phyloP scores from a whole-genome alignment of 2,329 filamentous ascomycete genomes.

The Microascus cirrosus region DNA sequence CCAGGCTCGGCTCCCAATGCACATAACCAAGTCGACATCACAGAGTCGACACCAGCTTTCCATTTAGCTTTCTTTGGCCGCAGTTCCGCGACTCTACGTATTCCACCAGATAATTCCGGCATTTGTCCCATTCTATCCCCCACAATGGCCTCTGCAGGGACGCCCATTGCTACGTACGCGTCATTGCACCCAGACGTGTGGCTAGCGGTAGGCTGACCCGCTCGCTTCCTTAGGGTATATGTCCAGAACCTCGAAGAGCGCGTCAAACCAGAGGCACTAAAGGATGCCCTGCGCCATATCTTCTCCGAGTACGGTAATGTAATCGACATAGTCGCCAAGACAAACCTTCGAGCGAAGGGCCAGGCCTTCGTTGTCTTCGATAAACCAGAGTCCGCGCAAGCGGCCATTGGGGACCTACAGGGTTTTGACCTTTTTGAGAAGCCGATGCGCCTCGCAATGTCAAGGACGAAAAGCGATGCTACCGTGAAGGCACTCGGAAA shows the following conservation, averaged over 20 bases:
- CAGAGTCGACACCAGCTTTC: not conserved
- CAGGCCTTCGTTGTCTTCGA: conserved; percentile 95
- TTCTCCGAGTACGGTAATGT: conserved; percentile 85
- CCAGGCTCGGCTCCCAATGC: no score
- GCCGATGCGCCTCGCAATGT: conserved; percentile 74
- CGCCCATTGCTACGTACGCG: conserved; percentile 57
- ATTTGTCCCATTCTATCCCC: not conserved
- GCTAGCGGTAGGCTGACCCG: conserved; percentile 23
- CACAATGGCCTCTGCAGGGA: conserved; percentile 26
- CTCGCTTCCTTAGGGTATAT: conserved; percentile 40
- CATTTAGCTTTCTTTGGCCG: not conserved
- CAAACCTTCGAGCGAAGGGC: conserved; percentile 82
- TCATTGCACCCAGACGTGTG: conserved; percentile 61
- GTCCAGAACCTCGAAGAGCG: conserved; percentile 85
- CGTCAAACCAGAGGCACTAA: conserved; percentile 70
- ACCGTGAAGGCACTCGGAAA: conserved; percentile 66
- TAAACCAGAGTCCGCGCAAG: conserved; percentile 61
- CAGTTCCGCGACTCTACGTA: not conserved
- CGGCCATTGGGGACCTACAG: conserved; percentile 79
- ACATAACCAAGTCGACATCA: not conserved
- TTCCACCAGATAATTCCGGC: not conserved
- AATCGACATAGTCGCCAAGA: conserved; percentile 78
- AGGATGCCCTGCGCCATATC: conserved; percentile 60
- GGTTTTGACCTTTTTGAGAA: conserved; percentile 91
- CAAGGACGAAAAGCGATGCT: conserved; percentile 76